Evolutionary conservation across 441 rosid genomes (phyloP).

Genomic region (Metrosideros polymorpha): DNA sequence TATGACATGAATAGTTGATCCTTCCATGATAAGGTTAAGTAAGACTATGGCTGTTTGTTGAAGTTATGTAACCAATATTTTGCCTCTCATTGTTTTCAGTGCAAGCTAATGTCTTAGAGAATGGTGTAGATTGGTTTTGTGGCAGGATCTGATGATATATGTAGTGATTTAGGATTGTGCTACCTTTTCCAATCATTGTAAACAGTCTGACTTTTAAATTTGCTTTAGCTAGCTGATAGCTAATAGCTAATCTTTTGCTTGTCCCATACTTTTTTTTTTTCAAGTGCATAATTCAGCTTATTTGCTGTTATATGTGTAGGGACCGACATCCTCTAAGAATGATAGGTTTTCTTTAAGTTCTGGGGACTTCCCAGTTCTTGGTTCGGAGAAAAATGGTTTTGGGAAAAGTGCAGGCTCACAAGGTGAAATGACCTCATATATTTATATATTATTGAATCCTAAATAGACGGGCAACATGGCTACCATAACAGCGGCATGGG

Average conservation of each 20-base stretch:
- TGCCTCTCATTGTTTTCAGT: not conserved
- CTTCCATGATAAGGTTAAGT: not conserved
- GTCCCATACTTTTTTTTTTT: not conserved
- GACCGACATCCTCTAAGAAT: constrained; percentile 42
- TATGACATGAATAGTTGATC: not conserved
- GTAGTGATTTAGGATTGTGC: not conserved
- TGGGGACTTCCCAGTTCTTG: constrained; percentile 96
- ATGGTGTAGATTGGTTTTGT: not conserved
- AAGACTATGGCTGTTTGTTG: not conserved
- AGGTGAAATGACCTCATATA: constrained; percentile 29
- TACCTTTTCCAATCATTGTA: not conserved
- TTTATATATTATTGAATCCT: not conserved
- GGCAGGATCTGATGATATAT: not conserved
- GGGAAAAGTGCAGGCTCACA: constrained; percentile 43
- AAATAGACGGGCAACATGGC: not conserved
- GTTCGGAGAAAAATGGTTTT: constrained; percentile 62
- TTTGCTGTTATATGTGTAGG: constrained; percentile 37
- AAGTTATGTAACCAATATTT: not conserved
- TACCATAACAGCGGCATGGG: not conserved
- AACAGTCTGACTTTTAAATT: not conserved
- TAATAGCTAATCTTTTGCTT: not conserved
- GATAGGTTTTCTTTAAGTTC: constrained; percentile 79
- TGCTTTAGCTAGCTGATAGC: not conserved
- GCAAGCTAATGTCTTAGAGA: not conserved
- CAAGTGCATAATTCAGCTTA: not conserved